Evolutionary conservation across 306 rosid genomes (phyloP).

Genomic region (Rosa multiflora): DNA sequence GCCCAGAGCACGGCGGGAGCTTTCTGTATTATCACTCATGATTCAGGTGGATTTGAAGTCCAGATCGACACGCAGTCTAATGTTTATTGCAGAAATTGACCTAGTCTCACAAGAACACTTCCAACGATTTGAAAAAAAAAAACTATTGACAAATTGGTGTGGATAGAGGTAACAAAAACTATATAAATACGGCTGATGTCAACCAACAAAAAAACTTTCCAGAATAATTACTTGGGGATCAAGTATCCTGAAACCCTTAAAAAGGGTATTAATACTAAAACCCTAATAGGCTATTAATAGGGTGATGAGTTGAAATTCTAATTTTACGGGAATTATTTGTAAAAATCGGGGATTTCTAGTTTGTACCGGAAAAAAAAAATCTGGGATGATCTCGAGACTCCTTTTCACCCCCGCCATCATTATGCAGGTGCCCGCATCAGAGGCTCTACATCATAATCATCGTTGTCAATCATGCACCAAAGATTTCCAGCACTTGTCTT

Average conservation of each 20-base stretch:
- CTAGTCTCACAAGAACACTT: background rate
- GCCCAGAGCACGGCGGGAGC: slow-evolving; percentile 48
- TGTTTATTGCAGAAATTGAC: background rate
- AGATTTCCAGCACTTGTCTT: background rate
- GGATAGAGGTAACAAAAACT: too few relatives aligned
- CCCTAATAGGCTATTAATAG: too few relatives aligned
- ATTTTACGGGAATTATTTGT: background rate
- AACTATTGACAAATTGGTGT: background rate
- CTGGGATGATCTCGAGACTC: too few relatives aligned
- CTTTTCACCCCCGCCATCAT: too few relatives aligned
- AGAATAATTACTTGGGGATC: background rate
- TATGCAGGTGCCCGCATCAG: background rate
- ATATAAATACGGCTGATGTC: too few relatives aligned
- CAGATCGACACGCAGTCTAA: background rate
- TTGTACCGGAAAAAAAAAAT: too few relatives aligned
- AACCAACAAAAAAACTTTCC: background rate
- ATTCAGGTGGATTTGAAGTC: background rate
- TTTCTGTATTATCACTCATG: background rate
- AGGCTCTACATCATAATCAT: background rate
- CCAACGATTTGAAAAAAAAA: too few relatives aligned
- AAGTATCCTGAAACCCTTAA: too few relatives aligned
- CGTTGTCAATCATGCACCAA: background rate
- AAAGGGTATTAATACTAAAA: too few relatives aligned
- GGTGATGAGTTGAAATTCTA: background rate
- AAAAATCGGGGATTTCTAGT: too few relatives aligned